phyloP scores from a whole-genome alignment of 176 grass and related monocot species.

The Avena sativa region DNA sequence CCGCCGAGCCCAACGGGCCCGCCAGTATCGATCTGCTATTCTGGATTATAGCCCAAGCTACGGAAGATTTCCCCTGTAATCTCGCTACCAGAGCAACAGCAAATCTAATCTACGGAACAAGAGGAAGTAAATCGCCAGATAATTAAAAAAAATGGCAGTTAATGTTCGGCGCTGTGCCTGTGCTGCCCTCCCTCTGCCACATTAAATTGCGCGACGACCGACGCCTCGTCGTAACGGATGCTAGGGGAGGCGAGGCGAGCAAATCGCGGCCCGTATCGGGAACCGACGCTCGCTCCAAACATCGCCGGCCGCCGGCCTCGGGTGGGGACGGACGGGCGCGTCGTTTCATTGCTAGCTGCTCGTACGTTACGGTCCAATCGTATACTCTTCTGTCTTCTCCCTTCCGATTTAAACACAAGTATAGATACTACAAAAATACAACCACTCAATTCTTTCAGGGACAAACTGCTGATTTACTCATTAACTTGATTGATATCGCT shows the following conservation, averaged over 20 bases:
- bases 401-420: not conserved
- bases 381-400: not conserved
- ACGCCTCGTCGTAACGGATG: constrained; percentile 41
- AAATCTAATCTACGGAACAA: no score
- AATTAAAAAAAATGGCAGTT: not conserved
- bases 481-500: not conserved
- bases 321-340: not conserved
- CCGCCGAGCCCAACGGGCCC: constrained; percentile 8
- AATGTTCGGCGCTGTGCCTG: not conserved
- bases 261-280: constrained; percentile 63
- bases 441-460: not conserved
- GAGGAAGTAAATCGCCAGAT: no score
- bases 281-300: constrained; percentile 32
- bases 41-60: not conserved
- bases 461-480: constrained; percentile 13
- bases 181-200: not conserved
- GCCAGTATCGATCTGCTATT: not conserved
- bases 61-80: not conserved
- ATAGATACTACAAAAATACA: no score
- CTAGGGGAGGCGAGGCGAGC: not conserved
- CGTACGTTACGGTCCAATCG: not conserved
- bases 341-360: constrained; percentile 31
- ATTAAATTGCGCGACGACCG: constrained; percentile 39
- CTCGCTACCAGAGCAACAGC: not conserved
- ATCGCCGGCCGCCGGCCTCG: constrained; percentile 8